Evolutionary conservation across 306 rosid species (phyloP), one percentile per base, ranked within the genome.

Genomic region (Glycine latifolia): DNA sequence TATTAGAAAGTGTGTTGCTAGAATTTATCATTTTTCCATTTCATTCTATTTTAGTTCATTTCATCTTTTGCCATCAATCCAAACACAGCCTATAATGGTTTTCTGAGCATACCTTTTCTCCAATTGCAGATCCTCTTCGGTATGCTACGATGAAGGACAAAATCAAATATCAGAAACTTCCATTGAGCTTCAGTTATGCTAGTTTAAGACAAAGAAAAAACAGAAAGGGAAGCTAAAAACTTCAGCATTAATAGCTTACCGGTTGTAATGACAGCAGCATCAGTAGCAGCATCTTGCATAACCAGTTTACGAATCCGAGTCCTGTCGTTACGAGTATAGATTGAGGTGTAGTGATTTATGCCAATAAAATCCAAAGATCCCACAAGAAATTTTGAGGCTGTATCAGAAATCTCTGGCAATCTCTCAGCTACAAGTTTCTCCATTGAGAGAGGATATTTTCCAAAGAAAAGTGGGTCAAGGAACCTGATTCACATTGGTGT

Each of bases 321-420:
- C 86, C 95, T 88, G 86, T 95, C 98, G 9, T 95, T 92, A 15
- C 97, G 91, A 63, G 97, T 86, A 68, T 91, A 95, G 46, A 92
- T 12, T 13, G 98, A 88, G 35, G 98, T 95, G 77, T 95, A 95
- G 69, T 95, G 98, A 63, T 95, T 95, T 70, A 92, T 67, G 84
- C 98, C 98, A 17, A 95, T 67, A 76, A 95, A 92, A 81, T 95
- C 97, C 79, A 91, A 81, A 16, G 98, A 83, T 67, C 97, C 95
- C 78, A 76, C 60, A 46, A 92, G 92, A 46, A 84, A 73, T 61
- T 87, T 83, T 59, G 91, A 83, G 53, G 48, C 73, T 82, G 77
- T 82, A 11, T 71, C 55, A 7, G 97, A 89, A 76, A 95, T 91
- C 86, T 83, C 52, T 55, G 98, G 97, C 73, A 95, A 82, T 85